phyloP scores from a whole-genome alignment of 225 moss, liverwort and hornwort genomes.

The Climacium dendroides region DNA sequence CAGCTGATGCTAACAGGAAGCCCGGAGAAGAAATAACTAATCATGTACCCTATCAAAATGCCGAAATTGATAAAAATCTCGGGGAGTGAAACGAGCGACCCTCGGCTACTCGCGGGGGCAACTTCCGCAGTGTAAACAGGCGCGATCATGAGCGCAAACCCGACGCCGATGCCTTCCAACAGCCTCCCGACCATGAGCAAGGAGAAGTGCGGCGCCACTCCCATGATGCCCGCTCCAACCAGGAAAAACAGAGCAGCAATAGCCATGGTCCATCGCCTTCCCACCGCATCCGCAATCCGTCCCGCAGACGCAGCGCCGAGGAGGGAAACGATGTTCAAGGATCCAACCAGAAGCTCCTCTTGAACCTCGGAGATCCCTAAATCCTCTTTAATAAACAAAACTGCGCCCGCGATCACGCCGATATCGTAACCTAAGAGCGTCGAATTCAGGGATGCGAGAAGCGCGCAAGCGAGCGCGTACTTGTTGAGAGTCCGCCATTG shows the following conservation, averaged over 20 bases:
- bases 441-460: conserved; percentile 80
- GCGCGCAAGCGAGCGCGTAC: conserved; percentile 63
- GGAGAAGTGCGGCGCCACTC: conserved; percentile 58
- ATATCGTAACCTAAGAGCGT: conserved; percentile 78
- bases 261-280: conserved; percentile 87
- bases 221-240: conserved; percentile 69
- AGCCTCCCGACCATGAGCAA: conserved; percentile 71
- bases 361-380: conserved; percentile 58
- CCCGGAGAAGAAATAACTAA: conserved; percentile 67
- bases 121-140: conserved; percentile 96
- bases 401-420: conserved; percentile 91
- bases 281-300: conserved; percentile 72
- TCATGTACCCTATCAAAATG: conserved; percentile 67
- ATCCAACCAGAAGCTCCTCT: conserved; percentile 75
- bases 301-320: conserved; percentile 71
- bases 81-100: conserved; percentile 70
- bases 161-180: conserved; percentile 87
- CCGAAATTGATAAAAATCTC: conserved; percentile 91
- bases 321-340: conserved; percentile 76
- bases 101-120: conserved; percentile 70
- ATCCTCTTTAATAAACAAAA: conserved; percentile 78
- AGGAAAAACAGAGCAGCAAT: conserved; percentile 72
- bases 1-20: conserved; percentile 44
- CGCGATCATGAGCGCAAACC: conserved; percentile 92
- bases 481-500: conserved; percentile 28